Evolutionary conservation across 371 early-diverging fungal species (phyloP), one percentile per base, ranked within the genome.

Genomic region (Syncephalastrum monosporum): DNA sequence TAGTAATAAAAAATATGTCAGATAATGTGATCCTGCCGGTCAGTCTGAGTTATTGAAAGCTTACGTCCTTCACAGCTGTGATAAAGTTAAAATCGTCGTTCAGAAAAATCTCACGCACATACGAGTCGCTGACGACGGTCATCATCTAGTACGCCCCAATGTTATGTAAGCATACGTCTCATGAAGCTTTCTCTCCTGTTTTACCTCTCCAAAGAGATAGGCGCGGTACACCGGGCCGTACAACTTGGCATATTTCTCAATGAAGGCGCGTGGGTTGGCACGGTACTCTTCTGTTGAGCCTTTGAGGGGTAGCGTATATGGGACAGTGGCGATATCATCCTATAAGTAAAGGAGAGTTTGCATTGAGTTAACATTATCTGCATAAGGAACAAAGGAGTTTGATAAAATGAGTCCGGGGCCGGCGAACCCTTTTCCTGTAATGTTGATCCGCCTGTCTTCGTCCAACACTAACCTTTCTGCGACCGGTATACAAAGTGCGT

Each of bases 201-300:
- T 33, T 60, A 62, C 50, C 19, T 61, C n/a, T 17, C 75, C 75
- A 47, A 67, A 65, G 3, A 75, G 16, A 50, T 71, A 61, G 23
- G 60, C 65, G 29, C 63, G 65, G 21, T 59, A 71, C 6, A 63
- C 57, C 8, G 62, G 60, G 5, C 75, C 75, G 42, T 58, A 59
- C 19, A 67, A 50, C 8, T 64, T 46, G 10, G 61, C 58, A 47
- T 52, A 57, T 21, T 65, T 61, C 45, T 52, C 65, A 14, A 64
- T 50, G 44, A 75, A 68, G 6, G 47, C 61, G 4, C 27, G 19
- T 4, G 69, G 67, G 38, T 69, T 24, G 21, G 27, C 21, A 14
- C 63, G 63, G 24, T 57, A 71, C 27, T 62, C 59, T n/a, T 42
- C 21, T 0, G 63, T 62, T 4, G 65, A 64, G 4, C 75, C 69